Conservation (phyloP, 768 basidiomycete genomes). For the Boletus sp. region DNA sequence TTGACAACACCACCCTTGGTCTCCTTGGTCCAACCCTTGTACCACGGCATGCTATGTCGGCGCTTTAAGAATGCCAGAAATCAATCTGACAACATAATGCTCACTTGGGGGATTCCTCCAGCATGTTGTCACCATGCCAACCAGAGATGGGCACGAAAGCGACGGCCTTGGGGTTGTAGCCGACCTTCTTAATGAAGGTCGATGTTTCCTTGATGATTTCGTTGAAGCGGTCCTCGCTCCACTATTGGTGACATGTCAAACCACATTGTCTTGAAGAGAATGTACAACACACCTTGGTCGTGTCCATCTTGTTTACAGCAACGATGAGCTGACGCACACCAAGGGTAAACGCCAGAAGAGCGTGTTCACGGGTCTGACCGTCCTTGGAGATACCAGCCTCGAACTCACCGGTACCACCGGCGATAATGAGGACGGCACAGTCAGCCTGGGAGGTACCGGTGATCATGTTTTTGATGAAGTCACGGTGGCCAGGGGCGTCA, state of each 20-base stretch:
- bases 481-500: slow-evolving; percentile 99
- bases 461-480: slow-evolving; percentile 99
- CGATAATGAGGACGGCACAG: slow-evolving; percentile 99
- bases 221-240: slow-evolving; percentile 99
- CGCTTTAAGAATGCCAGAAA: slow-evolving; percentile 14
- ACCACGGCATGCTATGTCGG: slow-evolving; percentile 88
- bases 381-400: slow-evolving; percentile 99
- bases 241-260: slow-evolving; percentile 47
- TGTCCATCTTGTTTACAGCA: slow-evolving; percentile 99
- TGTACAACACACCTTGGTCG: slow-evolving; percentile 69
- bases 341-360: slow-evolving; percentile 98
- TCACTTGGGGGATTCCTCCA: slow-evolving; percentile 95
- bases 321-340: slow-evolving; percentile 99
- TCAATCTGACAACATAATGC: slow-evolving; percentile 24
- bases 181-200: slow-evolving; percentile 99
- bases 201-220: slow-evolving; percentile 99
- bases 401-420: slow-evolving; percentile 99
- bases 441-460: slow-evolving; percentile 99
- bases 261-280: neutral
- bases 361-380: slow-evolving; percentile 99
- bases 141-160: slow-evolving; percentile 99
- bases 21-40: slow-evolving; percentile 99
- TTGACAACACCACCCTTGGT: slow-evolving; percentile 88
- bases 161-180: slow-evolving; percentile 98
- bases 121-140: slow-evolving; percentile 99